Percentiles rank a stretch among this genome's conserved stretches.
Conservation (phyloP, 345 rosid genomes). For the Jatropha curcas region DNA sequence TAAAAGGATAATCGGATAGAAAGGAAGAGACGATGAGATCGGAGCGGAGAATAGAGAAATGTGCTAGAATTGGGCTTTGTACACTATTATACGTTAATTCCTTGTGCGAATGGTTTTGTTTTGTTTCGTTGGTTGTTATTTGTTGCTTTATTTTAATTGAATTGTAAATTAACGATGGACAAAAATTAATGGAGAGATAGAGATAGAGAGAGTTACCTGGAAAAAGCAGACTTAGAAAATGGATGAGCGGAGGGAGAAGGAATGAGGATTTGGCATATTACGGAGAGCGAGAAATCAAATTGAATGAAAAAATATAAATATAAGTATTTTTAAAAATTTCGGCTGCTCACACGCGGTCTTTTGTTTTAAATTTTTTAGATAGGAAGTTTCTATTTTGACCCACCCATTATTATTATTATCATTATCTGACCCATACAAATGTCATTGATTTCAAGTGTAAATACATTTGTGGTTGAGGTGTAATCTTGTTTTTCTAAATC, state of each 20-base stretch:
- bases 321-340: not conserved
- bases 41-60: not conserved
- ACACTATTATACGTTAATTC: not conserved
- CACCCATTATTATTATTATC: not conserved
- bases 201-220: not conserved
- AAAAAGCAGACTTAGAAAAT: not conserved
- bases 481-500: too few species aligned
- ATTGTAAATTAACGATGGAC: constrained; percentile 1
- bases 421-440: too few species aligned
- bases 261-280: too few species aligned
- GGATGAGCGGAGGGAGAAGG: constrained; percentile 6
- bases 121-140: not conserved
- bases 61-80: not conserved
- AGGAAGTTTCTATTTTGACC: not conserved
- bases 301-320: not conserved
- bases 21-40: constrained; percentile 2
- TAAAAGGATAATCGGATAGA: not conserved
- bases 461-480: too few species aligned
- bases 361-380: not conserved
- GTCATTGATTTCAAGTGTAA: too few species aligned
- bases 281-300: too few species aligned
- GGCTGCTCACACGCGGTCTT: constrained; percentile 11
- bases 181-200: not conserved
- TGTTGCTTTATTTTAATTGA: not conserved
- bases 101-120: not conserved